Evolutionary conservation across 1,139 yeast genomes (phyloP), one percentile per base, ranked within the genome.

Genomic region (Martiniozyma asiatica): DNA sequence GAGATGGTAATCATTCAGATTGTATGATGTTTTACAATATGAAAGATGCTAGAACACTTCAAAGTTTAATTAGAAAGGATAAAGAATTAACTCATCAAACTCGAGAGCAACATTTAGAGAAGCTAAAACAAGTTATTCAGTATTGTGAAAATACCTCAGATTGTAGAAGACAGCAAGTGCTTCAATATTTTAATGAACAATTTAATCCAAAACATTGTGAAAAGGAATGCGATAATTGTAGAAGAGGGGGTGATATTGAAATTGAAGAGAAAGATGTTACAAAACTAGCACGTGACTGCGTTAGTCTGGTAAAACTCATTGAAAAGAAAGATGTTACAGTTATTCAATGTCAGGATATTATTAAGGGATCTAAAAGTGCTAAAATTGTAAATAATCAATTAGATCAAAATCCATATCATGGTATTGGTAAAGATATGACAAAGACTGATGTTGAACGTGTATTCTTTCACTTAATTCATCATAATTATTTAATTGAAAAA

Each of bases 71-170:
- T 32, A 77, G 75, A 35, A 63, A 75, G 35, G 97, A 87, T 48
- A 68, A 65, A 33, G 81, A 77, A 32, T 54, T 82, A 38, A 78
- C 70, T 34, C 55, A 59, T 20, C 67, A 56, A 12, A 79, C 80
- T 26, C 76, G 75, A 40, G 93, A 81, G 38, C 80, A 76, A 39
- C 95, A 89, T 53, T 56, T 75, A 39, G 69, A 73, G 20, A 80
- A 84, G 50, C 59, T 89, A 39, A 66, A 82, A 34, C 87, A 82
- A 42, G 96, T 89, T 18, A 72, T 81, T 37, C 89, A 81, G 47
- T 92, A 85, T 49, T 89, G 98, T 56, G 95, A 87, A 39, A 89
- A 89, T 54, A 66, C 68, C 6, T 74, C 85, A 5, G 97, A 87
- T 53, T 89, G 99, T 51, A 68, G 98, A 37, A 65, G 98, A 38